phyloP scores from a whole-genome alignment of 352 stramenopile species.

The Pythium scleroteichum region DNA sequence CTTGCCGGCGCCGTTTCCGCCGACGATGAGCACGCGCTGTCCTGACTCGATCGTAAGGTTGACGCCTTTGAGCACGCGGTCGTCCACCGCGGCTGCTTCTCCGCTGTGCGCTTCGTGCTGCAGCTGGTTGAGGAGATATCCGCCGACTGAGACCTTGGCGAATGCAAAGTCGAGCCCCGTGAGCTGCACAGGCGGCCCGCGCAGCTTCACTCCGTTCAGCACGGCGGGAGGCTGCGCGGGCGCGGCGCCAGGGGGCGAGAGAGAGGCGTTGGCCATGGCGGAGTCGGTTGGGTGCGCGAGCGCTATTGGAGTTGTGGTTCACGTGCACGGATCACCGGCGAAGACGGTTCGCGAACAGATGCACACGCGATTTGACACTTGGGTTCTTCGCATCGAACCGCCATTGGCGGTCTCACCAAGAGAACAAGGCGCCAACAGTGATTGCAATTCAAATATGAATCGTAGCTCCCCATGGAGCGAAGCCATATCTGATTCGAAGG shows the following conservation, averaged over 20 bases:
- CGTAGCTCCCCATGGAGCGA: not conserved
- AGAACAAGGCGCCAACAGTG: not conserved
- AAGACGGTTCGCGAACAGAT: too few relatives aligned
- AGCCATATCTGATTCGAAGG: too few relatives aligned
- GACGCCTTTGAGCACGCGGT: slow-evolving; percentile 88
- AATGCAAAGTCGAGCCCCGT: slow-evolving; percentile 70
- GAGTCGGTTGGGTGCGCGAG: not conserved
- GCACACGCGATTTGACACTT: not conserved
- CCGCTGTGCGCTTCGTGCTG: slow-evolving; percentile 41
- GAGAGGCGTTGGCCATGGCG: slow-evolving; percentile 18
- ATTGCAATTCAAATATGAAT: slow-evolving; percentile 3
- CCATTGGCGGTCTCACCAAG: too few relatives aligned
- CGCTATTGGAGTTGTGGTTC: not conserved
- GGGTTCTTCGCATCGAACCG: not conserved
- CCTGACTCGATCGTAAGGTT: slow-evolving; percentile 79
- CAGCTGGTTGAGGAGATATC: slow-evolving; percentile 55
- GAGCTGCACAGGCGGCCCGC: slow-evolving; percentile 50
- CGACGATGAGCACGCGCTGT: slow-evolving; percentile 92
- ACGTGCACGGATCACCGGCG: not conserved
- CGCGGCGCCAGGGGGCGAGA: not conserved
- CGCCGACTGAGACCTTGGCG: slow-evolving; percentile 68
- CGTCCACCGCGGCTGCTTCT: slow-evolving; percentile 27
- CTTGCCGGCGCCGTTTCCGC: slow-evolving; percentile 95
- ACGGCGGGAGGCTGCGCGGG: slow-evolving; percentile 10
- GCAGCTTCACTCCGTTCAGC: slow-evolving; percentile 27